Percentiles rank a stretch among this genome's conserved stretches.
phyloP scores from a whole-genome alignment of 202 grass and related monocot genomes.

The Carex sylvatica region DNA sequence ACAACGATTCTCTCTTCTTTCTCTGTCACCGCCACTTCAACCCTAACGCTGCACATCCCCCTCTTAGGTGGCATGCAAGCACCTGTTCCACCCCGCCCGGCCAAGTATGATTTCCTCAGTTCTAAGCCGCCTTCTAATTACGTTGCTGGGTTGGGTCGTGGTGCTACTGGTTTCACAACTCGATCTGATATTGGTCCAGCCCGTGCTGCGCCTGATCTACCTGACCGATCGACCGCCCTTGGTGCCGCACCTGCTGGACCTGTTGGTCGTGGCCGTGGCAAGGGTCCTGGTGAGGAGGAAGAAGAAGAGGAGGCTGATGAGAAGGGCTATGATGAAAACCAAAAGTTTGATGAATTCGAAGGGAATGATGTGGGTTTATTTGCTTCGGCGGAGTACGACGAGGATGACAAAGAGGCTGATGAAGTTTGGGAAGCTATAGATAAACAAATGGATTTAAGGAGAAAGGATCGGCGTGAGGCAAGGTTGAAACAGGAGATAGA shows the following conservation, averaged over 20 bases:
- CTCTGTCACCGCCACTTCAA: conserved; percentile 27
- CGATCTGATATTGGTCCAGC: conserved; percentile 91
- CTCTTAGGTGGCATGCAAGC: conserved; percentile 43
- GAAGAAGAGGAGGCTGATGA: conserved; percentile 84
- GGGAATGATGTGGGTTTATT: conserved; percentile 92
- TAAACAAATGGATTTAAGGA: conserved; percentile 77
- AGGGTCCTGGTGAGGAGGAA: conserved; percentile 54
- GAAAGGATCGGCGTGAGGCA: conserved; percentile 85
- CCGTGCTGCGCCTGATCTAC: conserved; percentile 83
- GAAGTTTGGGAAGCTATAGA: conserved; percentile 95
- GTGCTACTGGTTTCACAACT: conserved; percentile 90
- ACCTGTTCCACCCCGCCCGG: conserved; percentile 39
- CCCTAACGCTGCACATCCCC: conserved; percentile 17
- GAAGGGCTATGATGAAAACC: conserved; percentile 94
- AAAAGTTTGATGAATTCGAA: conserved; percentile 96
- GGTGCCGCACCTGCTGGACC: conserved; percentile 31
- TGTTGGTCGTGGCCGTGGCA: conserved; percentile 64
- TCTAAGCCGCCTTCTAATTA: conserved; percentile 88
- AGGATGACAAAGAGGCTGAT: conserved; percentile 90
- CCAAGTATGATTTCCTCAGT: conserved; percentile 80
- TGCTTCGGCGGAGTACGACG: conserved; percentile 89
- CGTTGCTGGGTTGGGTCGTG: conserved; percentile 85
- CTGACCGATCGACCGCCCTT: conserved; percentile 63
- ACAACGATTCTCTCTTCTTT: conserved; percentile 19
- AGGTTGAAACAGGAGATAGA: conserved; percentile 93